phyloP scores from a whole-genome alignment of 768 basidiomycete species.

The Boletus rubroflammeus region DNA sequence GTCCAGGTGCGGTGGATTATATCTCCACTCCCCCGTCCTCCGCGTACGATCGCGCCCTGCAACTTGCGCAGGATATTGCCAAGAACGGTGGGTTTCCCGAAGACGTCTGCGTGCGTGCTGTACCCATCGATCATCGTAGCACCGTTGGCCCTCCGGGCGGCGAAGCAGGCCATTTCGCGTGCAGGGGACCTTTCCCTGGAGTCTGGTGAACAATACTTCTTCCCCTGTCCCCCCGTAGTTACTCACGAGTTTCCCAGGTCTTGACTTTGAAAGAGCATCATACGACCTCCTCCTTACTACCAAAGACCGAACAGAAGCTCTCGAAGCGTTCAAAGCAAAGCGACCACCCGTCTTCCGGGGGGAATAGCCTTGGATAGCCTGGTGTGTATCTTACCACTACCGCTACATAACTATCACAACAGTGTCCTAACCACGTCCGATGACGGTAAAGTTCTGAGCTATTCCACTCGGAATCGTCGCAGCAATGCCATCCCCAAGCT shows the following conservation, averaged over 20 bases:
- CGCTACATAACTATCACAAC: neutral
- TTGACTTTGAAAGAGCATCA: constrained; percentile 86
- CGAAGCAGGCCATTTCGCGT: constrained; percentile 80
- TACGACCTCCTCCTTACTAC: constrained; percentile 77
- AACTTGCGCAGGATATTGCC: constrained; percentile 63
- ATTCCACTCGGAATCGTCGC: constrained; percentile 58
- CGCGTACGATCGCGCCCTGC: constrained; percentile 68
- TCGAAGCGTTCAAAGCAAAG: constrained; percentile 85
- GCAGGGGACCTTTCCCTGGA: constrained; percentile 78
- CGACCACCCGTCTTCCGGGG: constrained; percentile 76
- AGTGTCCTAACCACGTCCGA: constrained; percentile 41
- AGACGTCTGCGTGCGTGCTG: neutral
- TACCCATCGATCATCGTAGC: constrained; percentile 41
- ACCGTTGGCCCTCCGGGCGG: constrained; percentile 82
- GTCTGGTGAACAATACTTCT: constrained; percentile 43
- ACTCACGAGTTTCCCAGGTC: constrained; percentile 41
- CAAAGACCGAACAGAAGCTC: constrained; percentile 77
- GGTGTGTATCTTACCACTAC: constrained; percentile 1
- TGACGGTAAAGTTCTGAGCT: constrained; percentile 49
- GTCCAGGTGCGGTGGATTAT: constrained; percentile 78
- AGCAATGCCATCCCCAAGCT: constrained; percentile 53
- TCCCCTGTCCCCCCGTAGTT: neutral
- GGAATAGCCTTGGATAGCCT: constrained; percentile 42
- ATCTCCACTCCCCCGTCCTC: constrained; percentile 56
- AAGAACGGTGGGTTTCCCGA: constrained; percentile 50